Conservation (phyloP, 2,329 filamentous ascomycete genomes). For the Dothideomycetes sp. region DNA sequence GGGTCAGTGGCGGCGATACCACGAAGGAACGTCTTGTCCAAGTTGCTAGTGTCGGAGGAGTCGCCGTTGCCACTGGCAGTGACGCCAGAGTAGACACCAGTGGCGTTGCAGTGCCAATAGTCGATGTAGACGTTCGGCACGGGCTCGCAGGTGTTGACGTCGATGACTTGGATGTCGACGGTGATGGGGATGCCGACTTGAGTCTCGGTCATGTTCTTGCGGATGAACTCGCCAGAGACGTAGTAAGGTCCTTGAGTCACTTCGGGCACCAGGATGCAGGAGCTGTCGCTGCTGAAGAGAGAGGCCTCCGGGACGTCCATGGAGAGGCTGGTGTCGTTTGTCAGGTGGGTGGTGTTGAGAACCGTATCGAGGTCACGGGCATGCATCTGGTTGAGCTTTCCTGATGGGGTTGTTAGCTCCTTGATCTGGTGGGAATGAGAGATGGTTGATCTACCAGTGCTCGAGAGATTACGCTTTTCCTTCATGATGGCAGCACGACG, state of each 20-base stretch:
- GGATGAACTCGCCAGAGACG: slow-evolving; percentile 28
- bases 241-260: slow-evolving; percentile 21
- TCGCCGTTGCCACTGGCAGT: slow-evolving; percentile 26
- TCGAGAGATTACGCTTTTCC: background rate
- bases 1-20: slow-evolving; percentile 6
- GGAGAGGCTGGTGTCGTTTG: slow-evolving; percentile 1
- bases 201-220: slow-evolving; percentile 29
- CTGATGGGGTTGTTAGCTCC: background rate
- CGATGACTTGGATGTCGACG: slow-evolving; percentile 33
- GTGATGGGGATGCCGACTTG: slow-evolving; percentile 29
- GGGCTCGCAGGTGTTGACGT: slow-evolving; percentile 31
- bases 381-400: no score
- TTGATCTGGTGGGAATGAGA: background rate
- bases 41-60: slow-evolving; percentile 17
- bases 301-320: slow-evolving; percentile 1
- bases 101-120: slow-evolving; percentile 36
- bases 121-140: slow-evolving; percentile 28
- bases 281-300: slow-evolving; percentile 11
- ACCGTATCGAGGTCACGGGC: background rate
- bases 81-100: slow-evolving; percentile 35
- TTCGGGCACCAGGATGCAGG: slow-evolving; percentile 18
- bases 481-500: background rate
- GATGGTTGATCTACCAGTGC: background rate
- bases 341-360: background rate
- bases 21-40: slow-evolving; percentile 13